These are phyloP conservation scores for Lasiodiplodia sp. DNA, from an alignment of 2,329 filamentous ascomycete genomes.

Conservation along the genomic window DNA sequence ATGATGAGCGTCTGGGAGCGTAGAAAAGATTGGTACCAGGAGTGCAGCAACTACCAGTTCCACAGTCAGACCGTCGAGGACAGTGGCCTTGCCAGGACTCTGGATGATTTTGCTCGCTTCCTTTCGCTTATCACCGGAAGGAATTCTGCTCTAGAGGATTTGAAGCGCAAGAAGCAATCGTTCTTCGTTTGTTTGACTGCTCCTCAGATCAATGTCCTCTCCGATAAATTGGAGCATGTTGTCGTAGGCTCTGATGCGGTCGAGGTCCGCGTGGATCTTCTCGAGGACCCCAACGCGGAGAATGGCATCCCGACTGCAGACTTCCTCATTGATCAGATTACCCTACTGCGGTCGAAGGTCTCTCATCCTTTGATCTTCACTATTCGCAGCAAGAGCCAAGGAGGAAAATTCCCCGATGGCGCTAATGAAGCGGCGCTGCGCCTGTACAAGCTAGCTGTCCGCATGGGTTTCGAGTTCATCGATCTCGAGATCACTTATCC, in stretches of 20 bases:
- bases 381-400: slow-evolving; percentile 82
- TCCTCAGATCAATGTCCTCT: slow-evolving; percentile 71
- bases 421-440: slow-evolving; percentile 73
- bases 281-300: slow-evolving; percentile 71
- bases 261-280: slow-evolving; percentile 89
- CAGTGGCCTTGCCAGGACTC: slow-evolving; percentile 58
- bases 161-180: slow-evolving; percentile 72
- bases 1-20: slow-evolving; percentile 91
- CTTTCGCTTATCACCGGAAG: slow-evolving; percentile 72
- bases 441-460: slow-evolving; percentile 79
- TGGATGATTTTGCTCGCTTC: slow-evolving; percentile 77
- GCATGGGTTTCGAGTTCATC: slow-evolving; percentile 88
- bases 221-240: slow-evolving; percentile 72
- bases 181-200: slow-evolving; percentile 95
- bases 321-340: slow-evolving; percentile 82
- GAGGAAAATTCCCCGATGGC: slow-evolving; percentile 84
- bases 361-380: slow-evolving; percentile 90
- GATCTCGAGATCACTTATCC: slow-evolving; percentile 91
- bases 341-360: slow-evolving; percentile 75
- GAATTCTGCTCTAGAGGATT: slow-evolving; percentile 60
- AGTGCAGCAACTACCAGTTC: slow-evolving; percentile 95
- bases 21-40: slow-evolving; percentile 85
- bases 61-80: slow-evolving; percentile 74
- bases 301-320: slow-evolving; percentile 70
- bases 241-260: slow-evolving; percentile 90